Evolutionary conservation across 2,329 filamentous ascomycete genomes (phyloP).

Genomic region (Fusarium hainanense): DNA sequence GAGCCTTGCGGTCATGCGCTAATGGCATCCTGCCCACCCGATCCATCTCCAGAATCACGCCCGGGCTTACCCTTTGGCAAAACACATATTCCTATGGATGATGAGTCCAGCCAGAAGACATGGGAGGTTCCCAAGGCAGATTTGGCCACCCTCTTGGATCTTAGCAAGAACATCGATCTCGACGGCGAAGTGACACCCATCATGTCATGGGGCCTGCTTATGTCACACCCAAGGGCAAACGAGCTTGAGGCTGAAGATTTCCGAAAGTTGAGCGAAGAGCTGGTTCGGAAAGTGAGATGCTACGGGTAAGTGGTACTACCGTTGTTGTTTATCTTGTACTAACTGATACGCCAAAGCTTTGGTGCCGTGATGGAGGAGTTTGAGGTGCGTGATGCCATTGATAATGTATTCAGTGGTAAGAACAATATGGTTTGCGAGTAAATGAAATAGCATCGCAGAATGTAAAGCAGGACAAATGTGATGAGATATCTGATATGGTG

Average conservation of each 20-base stretch:
- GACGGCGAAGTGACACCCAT: constrained; percentile 94
- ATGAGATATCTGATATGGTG: not conserved
- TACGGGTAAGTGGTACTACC: constrained; percentile 77
- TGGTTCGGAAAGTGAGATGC: constrained; percentile 85
- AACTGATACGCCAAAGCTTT: constrained; percentile 57
- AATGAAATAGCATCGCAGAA: not conserved
- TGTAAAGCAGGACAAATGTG: not conserved
- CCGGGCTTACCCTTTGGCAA: constrained; percentile 65
- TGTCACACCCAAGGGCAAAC: constrained; percentile 74
- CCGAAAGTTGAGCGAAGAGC: constrained; percentile 75
- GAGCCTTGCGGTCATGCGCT: constrained; percentile 88
- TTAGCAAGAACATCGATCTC: constrained; percentile 84
- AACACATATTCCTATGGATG: constrained; percentile 51
- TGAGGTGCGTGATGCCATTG: constrained; percentile 81
- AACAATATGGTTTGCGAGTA: constrained; percentile 21
- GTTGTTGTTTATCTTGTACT: not conserved
- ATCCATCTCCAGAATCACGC: constrained; percentile 63
- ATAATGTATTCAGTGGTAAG: constrained; percentile 61
- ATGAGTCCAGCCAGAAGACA: constrained; percentile 70
- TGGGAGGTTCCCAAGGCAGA: constrained; percentile 83
- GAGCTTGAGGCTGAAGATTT: constrained; percentile 77
- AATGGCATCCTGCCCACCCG: constrained; percentile 91
- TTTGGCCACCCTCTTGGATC: constrained; percentile 82
- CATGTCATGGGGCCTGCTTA: constrained; percentile 90
- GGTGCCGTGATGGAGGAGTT: constrained; percentile 74